Evolutionary conservation across 2,329 filamentous ascomycete species (phyloP), one percentile per base, ranked within the genome.

Genomic region (Lithohypha guttulata): DNA sequence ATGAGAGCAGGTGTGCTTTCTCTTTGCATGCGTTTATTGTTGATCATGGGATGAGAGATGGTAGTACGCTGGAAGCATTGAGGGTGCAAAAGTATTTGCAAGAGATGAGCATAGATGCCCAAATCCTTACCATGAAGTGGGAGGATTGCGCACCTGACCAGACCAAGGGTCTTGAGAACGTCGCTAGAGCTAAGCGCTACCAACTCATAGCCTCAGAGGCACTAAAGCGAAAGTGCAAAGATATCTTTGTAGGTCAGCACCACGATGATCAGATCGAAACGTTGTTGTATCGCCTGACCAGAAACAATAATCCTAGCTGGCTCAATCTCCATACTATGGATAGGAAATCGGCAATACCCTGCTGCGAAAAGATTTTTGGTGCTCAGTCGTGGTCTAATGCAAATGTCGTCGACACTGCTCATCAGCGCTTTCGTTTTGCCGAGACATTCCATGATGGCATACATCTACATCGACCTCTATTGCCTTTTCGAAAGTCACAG

Each of bases 251-350:
- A 19, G 91, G 80, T 3, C 91, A 98, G 55, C 91, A 98, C 56
- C 68, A 73, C 45, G 87, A 95, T 53, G 91, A 98, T 53, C 84
- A 91, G 54, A 81, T 86, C 41, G 91, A 98, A 62, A 95, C 87
- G 0, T 70, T 93, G 3, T 61, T 96, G 34, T 82, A 86, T 77
- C 74, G 91, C 28, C 59, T 96, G 23, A 34, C 45, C n/a, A 36
- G 39, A 11, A 44, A 46, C 15, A 21, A 40, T 7, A 41, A 20
- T 13, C 33, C 26, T 14, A 41, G 40, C 5, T 43, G 45, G 20
- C 41, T 49, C 6, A 45, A 42, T 10, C 38, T 49, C 7, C 37
- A 40, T 38, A 50, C 48, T 20, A 53, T 53, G 34, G 13, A 28
- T 4, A 30, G 34, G 14, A 31, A 27, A 9, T 42, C 38, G 14